phyloP scores from a whole-genome alignment of 192 early-diverging fungal species.

The Rhizophagus prolifer region DNA sequence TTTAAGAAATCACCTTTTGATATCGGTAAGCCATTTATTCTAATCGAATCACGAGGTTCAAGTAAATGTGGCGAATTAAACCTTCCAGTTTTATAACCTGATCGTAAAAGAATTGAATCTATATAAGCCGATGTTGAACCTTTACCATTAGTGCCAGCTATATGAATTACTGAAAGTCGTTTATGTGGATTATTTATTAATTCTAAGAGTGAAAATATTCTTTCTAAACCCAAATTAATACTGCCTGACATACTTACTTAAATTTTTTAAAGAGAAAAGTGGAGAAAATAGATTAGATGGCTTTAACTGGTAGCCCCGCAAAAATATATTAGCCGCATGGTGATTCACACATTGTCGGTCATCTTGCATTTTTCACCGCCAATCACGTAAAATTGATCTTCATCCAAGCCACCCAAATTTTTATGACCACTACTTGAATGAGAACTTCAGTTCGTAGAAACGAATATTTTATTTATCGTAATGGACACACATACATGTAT shows the following conservation, averaged over 20 bases:
- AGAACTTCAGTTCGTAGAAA: too few species aligned
- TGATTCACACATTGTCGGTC: too few species aligned
- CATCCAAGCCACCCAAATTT: too few species aligned
- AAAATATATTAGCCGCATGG: too few species aligned
- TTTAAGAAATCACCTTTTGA: slow-evolving; percentile 70
- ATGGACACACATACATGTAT: too few species aligned
- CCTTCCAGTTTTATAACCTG: slow-evolving; percentile 64
- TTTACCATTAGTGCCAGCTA: slow-evolving; percentile 87
- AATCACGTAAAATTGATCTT: too few species aligned
- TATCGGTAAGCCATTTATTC: slow-evolving; percentile 84
- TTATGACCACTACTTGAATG: too few species aligned
- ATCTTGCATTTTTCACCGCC: too few species aligned
- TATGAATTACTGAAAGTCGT: slow-evolving; percentile 58
- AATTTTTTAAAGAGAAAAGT: background rate
- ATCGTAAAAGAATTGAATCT: slow-evolving; percentile 65
- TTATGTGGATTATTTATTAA: slow-evolving; percentile 44
- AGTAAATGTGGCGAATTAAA: slow-evolving; percentile 94
- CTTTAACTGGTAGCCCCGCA: too few species aligned
- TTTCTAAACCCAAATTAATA: background rate
- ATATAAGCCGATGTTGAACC: slow-evolving; percentile 80
- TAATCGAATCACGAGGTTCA: slow-evolving; percentile 87
- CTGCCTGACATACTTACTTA: background rate
- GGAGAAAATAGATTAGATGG: too few species aligned
- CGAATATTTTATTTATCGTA: too few species aligned
- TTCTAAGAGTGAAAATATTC: background rate